phyloP scores from a whole-genome alignment of 2,329 filamentous ascomycete species.

The Scorias spongiosa region DNA sequence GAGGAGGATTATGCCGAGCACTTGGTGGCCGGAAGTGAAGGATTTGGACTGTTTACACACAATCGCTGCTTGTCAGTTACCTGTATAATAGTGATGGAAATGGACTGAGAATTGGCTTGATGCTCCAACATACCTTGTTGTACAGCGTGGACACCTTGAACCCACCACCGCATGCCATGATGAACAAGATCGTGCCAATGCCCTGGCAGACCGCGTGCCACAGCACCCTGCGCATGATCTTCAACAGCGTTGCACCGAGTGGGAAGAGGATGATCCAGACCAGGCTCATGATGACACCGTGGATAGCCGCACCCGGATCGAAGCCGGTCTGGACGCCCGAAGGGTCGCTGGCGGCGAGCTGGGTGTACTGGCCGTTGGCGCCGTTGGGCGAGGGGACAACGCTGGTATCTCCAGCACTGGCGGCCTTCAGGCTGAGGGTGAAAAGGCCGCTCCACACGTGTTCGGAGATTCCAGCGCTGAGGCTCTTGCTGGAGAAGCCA shows the following conservation, averaged over 20 bases:
- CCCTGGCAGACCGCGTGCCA: conserved; percentile 27
- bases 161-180: conserved; percentile 25
- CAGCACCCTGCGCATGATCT: conserved; percentile 23
- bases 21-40: conserved; percentile 32
- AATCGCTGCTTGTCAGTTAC: not conserved
- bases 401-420: conserved; percentile 14
- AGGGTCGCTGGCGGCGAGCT: conserved; percentile 9
- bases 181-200: conserved; percentile 21
- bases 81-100: not conserved
- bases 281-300: conserved; percentile 19
- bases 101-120: not conserved
- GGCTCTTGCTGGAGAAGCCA: conserved; percentile 15
- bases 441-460: conserved; percentile 25
- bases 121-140: conserved; percentile 18
- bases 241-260: conserved; percentile 20
- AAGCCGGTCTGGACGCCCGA: conserved; percentile 13
- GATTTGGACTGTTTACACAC: conserved; percentile 5
- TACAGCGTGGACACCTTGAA: conserved; percentile 24
- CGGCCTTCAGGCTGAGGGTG: conserved; percentile 23
- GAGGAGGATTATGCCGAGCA: conserved; percentile 42
- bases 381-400: conserved; percentile 16
- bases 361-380: conserved; percentile 2
- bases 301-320: conserved; percentile 8
- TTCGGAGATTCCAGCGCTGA: conserved; percentile 17
- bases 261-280: conserved; percentile 22